A percentile compares a stretch with the other conserved stretches of the same genome.
phyloP scores from a whole-genome alignment of 2,329 filamentous ascomycete genomes.

The Aureobasidium sp. region DNA sequence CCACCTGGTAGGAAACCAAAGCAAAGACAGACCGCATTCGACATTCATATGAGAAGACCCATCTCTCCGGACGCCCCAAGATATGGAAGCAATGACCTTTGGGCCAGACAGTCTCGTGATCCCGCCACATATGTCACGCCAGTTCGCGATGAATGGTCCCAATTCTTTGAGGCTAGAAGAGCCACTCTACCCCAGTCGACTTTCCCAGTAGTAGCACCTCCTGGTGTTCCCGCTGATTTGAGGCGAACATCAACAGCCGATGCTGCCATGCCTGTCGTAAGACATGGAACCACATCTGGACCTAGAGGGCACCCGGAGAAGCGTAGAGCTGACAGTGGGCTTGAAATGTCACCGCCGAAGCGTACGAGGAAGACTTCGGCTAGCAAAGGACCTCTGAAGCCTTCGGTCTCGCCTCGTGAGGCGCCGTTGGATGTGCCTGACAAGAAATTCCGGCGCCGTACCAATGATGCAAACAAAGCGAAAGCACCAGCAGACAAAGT shows the following conservation, averaged over 20 bases:
- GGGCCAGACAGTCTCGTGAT: not conserved
- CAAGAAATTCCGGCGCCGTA: not conserved
- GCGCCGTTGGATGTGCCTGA: not conserved
- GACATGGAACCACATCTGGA: not conserved
- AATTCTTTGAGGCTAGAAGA: not conserved
- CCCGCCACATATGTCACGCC: not conserved
- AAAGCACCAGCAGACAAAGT: slow-evolving; percentile 71
- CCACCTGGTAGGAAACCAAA: not conserved
- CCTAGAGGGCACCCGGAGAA: not conserved
- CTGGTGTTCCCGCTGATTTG: not conserved
- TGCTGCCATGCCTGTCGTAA: not conserved
- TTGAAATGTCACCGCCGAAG: slow-evolving; percentile 2
- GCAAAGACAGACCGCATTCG: not conserved
- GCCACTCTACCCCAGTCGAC: not conserved
- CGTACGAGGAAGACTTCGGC: not conserved
- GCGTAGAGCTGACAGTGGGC: not conserved
- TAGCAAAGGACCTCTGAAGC: not conserved
- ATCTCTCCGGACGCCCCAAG: not conserved
- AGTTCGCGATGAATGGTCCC: not conserved
- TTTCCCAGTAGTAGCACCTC: not conserved
- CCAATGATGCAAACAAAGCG: slow-evolving; percentile 12
- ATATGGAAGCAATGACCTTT: slow-evolving; percentile 4
- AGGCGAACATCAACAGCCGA: not conserved
- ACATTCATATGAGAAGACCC: not conserved
- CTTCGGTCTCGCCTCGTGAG: slow-evolving; percentile 5